These are phyloP conservation scores for Echium plantagineum DNA, from an alignment of 257 asterid genomes.

Conservation along the genomic window DNA sequence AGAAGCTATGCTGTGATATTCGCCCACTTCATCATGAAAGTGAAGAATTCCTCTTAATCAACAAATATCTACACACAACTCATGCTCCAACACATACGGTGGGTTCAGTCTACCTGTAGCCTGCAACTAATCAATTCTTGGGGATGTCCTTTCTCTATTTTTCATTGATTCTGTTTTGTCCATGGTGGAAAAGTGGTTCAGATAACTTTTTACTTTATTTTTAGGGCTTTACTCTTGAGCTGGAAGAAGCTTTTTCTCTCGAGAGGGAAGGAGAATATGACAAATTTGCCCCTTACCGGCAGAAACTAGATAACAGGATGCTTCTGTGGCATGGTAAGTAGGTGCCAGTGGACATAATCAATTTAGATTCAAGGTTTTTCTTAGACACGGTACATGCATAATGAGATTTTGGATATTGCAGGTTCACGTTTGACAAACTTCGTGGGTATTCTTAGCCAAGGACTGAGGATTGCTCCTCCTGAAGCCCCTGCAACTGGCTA, in stretches of 20 bases:
- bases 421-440: constrained; percentile 93
- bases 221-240: constrained; percentile 88
- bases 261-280: constrained; percentile 81
- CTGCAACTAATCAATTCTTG: neutral
- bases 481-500: constrained; percentile 99
- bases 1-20: constrained; percentile 57
- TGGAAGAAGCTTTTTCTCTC: constrained; percentile 87
- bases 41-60: constrained; percentile 69
- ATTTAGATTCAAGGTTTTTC: constrained; percentile 6
- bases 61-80: constrained; percentile 75
- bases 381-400: neutral
- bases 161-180: neutral
- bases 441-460: constrained; percentile 95
- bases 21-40: constrained; percentile 69
- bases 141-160: neutral
- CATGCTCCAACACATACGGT: constrained; percentile 99
- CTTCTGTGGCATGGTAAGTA: constrained; percentile 96
- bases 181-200: neutral
- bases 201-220: constrained; percentile 8
- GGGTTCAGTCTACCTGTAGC: constrained; percentile 11
- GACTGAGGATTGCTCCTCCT: constrained; percentile 95
- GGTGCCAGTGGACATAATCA: neutral
- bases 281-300: constrained; percentile 60
- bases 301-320: constrained; percentile 79
- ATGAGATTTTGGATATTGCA: constrained; percentile 22